Conservation (phyloP, 371 early-diverging fungal genomes). For the Funneliformis caledonium region DNA sequence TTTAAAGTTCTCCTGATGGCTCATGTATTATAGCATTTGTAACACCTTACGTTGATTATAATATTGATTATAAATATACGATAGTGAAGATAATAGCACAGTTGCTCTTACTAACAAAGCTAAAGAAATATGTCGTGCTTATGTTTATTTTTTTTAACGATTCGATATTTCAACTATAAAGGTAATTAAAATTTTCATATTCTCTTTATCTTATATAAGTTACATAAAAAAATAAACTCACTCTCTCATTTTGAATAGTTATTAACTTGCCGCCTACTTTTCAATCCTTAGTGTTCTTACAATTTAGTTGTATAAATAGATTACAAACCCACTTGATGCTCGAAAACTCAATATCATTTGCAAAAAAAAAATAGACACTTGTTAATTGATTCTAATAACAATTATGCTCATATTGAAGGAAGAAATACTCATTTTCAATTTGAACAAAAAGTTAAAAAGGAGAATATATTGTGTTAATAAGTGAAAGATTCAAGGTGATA, state of each 20-base stretch:
- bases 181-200: not conserved
- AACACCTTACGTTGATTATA: not conserved
- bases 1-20: slow-evolving; percentile 34
- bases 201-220: not conserved
- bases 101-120: not conserved
- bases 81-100: not conserved
- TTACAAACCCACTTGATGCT: not conserved
- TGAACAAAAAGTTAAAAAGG: not conserved
- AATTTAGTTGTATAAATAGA: slow-evolving; percentile 5
- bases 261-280: not conserved
- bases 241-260: not conserved
- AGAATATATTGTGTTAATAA: not conserved
- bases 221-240: not conserved
- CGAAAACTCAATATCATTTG: not conserved
- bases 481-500: not conserved
- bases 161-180: not conserved
- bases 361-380: not conserved
- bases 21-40: slow-evolving; percentile 36
- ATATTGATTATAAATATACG: not conserved
- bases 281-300: not conserved
- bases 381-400: not conserved
- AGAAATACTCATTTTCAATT: not conserved
- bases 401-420: not conserved
- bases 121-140: not conserved
- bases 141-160: not conserved